Percentiles rank a stretch among this genome's conserved stretches.
Conservation (phyloP, 2,329 filamentous ascomycete species). For the Trichoderma harzianum region DNA sequence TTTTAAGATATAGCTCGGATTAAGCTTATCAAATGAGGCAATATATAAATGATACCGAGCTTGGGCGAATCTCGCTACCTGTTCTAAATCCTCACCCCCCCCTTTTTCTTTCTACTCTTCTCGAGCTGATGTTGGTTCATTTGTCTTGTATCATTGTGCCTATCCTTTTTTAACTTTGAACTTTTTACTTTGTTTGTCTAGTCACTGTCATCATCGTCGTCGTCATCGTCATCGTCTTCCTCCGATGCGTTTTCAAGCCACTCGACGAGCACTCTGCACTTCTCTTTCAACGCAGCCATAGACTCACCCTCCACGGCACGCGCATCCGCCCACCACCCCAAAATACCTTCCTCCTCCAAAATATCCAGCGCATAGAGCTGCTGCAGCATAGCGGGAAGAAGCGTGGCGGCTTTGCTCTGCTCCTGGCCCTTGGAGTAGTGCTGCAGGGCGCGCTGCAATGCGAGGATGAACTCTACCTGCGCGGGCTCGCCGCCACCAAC, state of each 20-base stretch:
- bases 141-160: neutral
- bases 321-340: conserved; percentile 82
- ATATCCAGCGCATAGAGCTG: conserved; percentile 82
- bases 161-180: neutral
- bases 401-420: conserved; percentile 47
- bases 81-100: neutral
- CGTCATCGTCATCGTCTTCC: conserved; percentile 59
- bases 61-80: neutral
- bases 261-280: conserved; percentile 76
- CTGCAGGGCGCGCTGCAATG: conserved; percentile 75
- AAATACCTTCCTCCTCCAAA: conserved; percentile 82
- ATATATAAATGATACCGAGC: conserved; percentile 18
- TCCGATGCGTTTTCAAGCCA: conserved; percentile 76
- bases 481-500: conserved; percentile 66
- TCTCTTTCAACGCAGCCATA: conserved; percentile 67
- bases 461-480: conserved; percentile 80
- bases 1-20: neutral
- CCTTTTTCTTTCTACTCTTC: neutral
- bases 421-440: conserved; percentile 57
- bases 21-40: neutral
- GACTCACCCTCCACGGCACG: conserved; percentile 63
- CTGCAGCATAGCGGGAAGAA: conserved; percentile 77
- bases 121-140: neutral
- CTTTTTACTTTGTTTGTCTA: neutral
- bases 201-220: conserved; percentile 15